Percentiles rank a stretch among this genome's conserved stretches.
Evolutionary conservation across 495 filamentous ascomycete genomes (phyloP).

Genomic region (Hamigera avellanea): DNA sequence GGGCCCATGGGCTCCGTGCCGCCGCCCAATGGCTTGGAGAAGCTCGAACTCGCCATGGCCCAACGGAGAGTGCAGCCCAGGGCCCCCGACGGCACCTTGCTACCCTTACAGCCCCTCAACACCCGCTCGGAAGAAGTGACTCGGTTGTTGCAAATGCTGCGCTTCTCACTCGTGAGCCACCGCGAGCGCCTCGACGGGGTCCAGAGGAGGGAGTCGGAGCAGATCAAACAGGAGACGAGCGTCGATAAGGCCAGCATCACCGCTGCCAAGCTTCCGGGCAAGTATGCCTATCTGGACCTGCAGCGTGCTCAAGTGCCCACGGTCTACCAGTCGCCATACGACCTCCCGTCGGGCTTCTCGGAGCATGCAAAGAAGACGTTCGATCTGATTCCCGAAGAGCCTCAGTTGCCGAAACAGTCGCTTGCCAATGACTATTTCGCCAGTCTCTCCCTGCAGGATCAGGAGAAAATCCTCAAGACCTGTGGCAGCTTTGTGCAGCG

Average conservation of each 20-base stretch:
- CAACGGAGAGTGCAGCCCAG: constrained; percentile 37
- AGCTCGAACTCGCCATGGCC: constrained; percentile 37
- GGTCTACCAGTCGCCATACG: constrained; percentile 38
- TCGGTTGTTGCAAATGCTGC: constrained; percentile 34
- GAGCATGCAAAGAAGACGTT: constrained; percentile 33
- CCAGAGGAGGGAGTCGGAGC: constrained; percentile 33
- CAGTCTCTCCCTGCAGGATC: constrained; percentile 25
- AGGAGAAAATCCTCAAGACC: constrained; percentile 35
- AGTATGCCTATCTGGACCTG: constrained; percentile 34
- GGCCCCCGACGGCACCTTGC: constrained; percentile 30
- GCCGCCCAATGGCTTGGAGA: constrained; percentile 32
- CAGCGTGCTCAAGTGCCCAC: constrained; percentile 30
- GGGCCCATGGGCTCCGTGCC: constrained; percentile 37
- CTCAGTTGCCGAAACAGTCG: constrained; percentile 27
- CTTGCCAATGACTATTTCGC: constrained; percentile 36
- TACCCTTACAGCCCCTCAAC: constrained; percentile 33
- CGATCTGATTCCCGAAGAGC: constrained; percentile 23
- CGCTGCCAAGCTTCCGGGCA: constrained; percentile 26
- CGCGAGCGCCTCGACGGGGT: constrained; percentile 35
- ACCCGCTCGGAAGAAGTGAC: constrained; percentile 38
- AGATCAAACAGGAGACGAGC: constrained; percentile 23
- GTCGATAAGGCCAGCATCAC: constrained; percentile 21
- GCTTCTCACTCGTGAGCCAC: constrained; percentile 35
- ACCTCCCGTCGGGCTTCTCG: constrained; percentile 35
- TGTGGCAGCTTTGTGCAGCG: constrained; percentile 37